Evolutionary conservation across 2,329 filamentous ascomycete species (phyloP).

Genomic region (Alternaria panax): DNA sequence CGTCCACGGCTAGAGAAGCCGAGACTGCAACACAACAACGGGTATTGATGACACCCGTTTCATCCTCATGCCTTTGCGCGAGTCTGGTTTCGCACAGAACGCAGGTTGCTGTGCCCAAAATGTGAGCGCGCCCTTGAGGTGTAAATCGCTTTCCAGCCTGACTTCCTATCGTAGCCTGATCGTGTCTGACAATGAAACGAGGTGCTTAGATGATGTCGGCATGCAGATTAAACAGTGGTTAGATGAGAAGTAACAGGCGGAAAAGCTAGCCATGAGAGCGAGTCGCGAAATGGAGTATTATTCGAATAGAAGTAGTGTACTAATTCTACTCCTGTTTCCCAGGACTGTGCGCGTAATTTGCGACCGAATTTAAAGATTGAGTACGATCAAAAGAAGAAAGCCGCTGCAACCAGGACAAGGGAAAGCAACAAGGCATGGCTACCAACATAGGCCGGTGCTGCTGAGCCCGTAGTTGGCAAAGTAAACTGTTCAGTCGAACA

Average conservation of each 20-base stretch:
- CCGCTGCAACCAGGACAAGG: too few relatives aligned
- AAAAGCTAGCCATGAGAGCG: not conserved
- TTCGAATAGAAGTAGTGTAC: not conserved
- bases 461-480: not conserved
- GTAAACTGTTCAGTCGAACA: not conserved
- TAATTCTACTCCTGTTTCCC: not conserved
- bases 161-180: too few relatives aligned
- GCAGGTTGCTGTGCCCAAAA: too few relatives aligned
- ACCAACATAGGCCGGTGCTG: too few relatives aligned
- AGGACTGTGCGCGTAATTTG: not conserved
- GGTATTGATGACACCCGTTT: not conserved
- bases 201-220: not conserved
- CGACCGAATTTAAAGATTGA: not conserved
- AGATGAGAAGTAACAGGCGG: not conserved
- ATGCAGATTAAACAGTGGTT: not conserved
- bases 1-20: not conserved
- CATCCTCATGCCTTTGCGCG: not conserved
- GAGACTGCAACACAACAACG: not conserved
- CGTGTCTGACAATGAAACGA: not conserved
- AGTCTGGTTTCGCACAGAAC: too few relatives aligned
- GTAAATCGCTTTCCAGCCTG: too few relatives aligned
- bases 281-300: not conserved
- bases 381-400: too few relatives aligned
- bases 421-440: too few relatives aligned
- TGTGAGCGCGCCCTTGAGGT: too few relatives aligned